These are phyloP conservation scores for Barbatosphaeria neglecta DNA, from an alignment of 495 filamentous ascomycete species.

Conservation along the genomic window DNA sequence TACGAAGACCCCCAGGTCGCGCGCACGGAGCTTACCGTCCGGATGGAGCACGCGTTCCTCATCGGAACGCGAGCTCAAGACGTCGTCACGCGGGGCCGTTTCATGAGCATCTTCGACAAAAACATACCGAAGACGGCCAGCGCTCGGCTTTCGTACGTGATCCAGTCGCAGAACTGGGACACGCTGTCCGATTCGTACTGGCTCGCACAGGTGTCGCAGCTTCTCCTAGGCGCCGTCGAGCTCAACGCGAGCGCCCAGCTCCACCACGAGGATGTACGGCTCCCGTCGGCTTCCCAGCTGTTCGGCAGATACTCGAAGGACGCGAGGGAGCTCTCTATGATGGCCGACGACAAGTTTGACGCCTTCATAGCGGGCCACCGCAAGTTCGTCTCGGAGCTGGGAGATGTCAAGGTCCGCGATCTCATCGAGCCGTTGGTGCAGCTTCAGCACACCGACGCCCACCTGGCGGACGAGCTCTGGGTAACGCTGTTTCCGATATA, in stretches of 20 bases:
- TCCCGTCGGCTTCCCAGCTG: slow-evolving; percentile 56
- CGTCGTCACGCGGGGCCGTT: slow-evolving; percentile 92
- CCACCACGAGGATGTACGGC: slow-evolving; percentile 70
- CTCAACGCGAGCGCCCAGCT: slow-evolving; percentile 66
- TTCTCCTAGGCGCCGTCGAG: slow-evolving; percentile 82
- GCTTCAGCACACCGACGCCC: slow-evolving; percentile 78
- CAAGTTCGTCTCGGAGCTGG: slow-evolving; percentile 71
- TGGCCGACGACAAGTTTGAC: slow-evolving; percentile 73
- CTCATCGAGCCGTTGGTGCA: slow-evolving; percentile 86
- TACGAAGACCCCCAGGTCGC: slow-evolving; percentile 96
- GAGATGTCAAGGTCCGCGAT: slow-evolving; percentile 74
- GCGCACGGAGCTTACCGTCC: slow-evolving; percentile 86
- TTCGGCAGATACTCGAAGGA: slow-evolving; percentile 64
- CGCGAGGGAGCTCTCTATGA: slow-evolving; percentile 53
- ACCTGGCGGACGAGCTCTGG: slow-evolving; percentile 79
- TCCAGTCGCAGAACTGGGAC: slow-evolving; percentile 95
- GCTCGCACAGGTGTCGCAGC: slow-evolving; percentile 85
- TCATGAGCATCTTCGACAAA: slow-evolving; percentile 87
- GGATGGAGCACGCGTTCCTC: slow-evolving; percentile 94
- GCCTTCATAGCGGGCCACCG: slow-evolving; percentile 63
- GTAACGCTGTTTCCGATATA: slow-evolving; percentile 80
- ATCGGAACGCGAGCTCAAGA: slow-evolving; percentile 90
- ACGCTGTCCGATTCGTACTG: slow-evolving; percentile 89
- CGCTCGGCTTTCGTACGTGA: slow-evolving; percentile 73
- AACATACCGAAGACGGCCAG: slow-evolving; percentile 80